Conservation (phyloP, 75 land plant species). For the Selaginella moellendorffii region DNA sequence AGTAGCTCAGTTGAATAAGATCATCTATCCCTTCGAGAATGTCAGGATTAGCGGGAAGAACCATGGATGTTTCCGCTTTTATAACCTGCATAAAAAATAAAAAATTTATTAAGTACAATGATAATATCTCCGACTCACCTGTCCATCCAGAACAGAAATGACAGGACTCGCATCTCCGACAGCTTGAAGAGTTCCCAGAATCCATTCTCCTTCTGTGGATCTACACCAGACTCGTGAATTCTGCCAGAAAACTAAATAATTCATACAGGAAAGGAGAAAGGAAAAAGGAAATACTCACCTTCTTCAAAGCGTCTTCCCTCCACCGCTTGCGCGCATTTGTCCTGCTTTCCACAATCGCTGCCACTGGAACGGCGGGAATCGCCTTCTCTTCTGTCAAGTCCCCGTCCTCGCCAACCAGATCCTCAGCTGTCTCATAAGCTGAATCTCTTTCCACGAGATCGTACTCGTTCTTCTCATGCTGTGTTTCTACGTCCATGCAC, state of each 20-base stretch:
- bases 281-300: background rate
- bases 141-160: slow-evolving; percentile 43
- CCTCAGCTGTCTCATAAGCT: background rate
- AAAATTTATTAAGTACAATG: background rate
- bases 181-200: slow-evolving; percentile 45
- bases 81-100: slow-evolving; percentile 29
- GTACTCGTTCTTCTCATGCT: background rate
- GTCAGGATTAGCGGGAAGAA: slow-evolving; percentile 84
- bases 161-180: slow-evolving; percentile 33
- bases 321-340: slow-evolving; percentile 10
- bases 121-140: slow-evolving; percentile 52
- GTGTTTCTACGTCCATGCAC: no score
- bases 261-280: no score
- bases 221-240: slow-evolving; percentile 76
- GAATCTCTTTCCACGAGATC: background rate
- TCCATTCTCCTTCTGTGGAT: slow-evolving; percentile 42
- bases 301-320: slow-evolving; percentile 8
- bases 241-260: no score
- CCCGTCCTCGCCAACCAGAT: background rate
- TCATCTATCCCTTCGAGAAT: slow-evolving; percentile 87
- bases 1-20: slow-evolving; percentile 74
- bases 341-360: no score
- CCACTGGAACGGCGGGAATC: background rate
- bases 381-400: background rate
- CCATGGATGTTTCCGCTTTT: slow-evolving; percentile 23